Evolutionary conservation across 208 protist genomes (phyloP), one percentile per base, ranked within the genome.

Genomic region (Wallacemonas sp.): DNA sequence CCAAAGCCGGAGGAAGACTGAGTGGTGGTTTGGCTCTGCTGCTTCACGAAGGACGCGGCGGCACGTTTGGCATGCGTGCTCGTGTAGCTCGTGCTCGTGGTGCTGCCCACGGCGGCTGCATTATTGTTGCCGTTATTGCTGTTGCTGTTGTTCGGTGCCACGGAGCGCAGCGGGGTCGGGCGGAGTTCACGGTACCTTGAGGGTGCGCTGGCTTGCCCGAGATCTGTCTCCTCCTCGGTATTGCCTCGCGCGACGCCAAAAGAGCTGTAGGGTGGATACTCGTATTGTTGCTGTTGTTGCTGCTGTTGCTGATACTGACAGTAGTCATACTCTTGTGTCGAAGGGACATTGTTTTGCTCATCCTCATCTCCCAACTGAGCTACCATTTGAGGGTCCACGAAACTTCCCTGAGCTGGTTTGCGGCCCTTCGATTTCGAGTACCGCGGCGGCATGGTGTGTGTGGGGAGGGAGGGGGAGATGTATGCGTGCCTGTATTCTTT

Each of bases 241-340:
- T 21, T 21, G 14, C 0, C 22, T 15, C 28, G 47, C 11, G 33
- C 56, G n/a, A 9, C 11, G 24, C 17, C n/a, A n/a, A n/a, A 62
- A 33, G 51, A 58, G 26, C 30, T 39, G 28, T 58, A 58, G 34
- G 36, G 30, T 33, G 33, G 26, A 11, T 47, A 54, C 31, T 58
- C 22, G 33, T 44, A 9, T 34, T 28, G 44, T 30, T 51, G 38
- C 60, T 54, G 60, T 17, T 49, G 58, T 47, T 63, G 36, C 3
- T 17, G 58, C 38, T 63, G 58, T 24, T 63, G 60, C 60, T 51
- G 39, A 8, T 41, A 21, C 31, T 12, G 55, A 9, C 15, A 12
- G 31, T 49, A 41, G 36, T 41, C 36, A 14, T 41, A n/a, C n/a
- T n/a, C n/a, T n/a, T n/a, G n/a, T n/a, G n/a, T 41, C 36, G 36